Evolutionary conservation across 2,329 filamentous ascomycete genomes (phyloP).

Genomic region (Dactylellina drechsleri): DNA sequence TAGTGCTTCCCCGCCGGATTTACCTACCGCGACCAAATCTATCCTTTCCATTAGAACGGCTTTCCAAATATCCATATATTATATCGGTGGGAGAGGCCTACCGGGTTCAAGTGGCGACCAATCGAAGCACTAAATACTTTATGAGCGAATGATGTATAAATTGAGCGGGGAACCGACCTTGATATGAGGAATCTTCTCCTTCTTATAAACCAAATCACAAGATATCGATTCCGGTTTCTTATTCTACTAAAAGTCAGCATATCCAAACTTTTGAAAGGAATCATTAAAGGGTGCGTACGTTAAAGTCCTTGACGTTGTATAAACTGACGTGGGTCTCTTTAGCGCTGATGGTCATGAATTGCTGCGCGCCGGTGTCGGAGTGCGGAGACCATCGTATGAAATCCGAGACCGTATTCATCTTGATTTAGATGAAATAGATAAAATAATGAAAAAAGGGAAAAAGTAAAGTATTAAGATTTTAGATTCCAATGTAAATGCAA

Average conservation of each 20-base stretch:
- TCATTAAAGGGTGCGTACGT: slow-evolving; percentile 61
- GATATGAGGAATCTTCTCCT: slow-evolving; percentile 67
- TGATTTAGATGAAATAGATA: slow-evolving; percentile 29
- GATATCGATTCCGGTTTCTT: slow-evolving; percentile 44
- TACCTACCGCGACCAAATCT: slow-evolving; percentile 78
- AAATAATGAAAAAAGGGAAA: background rate
- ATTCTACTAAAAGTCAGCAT: slow-evolving; percentile 20
- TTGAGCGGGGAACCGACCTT: slow-evolving; percentile 60
- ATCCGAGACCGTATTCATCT: slow-evolving; percentile 65
- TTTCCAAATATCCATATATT: background rate
- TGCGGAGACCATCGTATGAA: slow-evolving; percentile 68
- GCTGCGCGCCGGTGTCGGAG: slow-evolving; percentile 63
- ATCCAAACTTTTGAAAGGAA: background rate
- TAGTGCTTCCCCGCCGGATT: slow-evolving; percentile 78
- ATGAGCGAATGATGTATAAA: slow-evolving; percentile 1
- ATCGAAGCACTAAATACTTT: slow-evolving; percentile 63
- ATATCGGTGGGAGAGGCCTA: slow-evolving; percentile 17
- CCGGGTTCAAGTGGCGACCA: slow-evolving; percentile 66
- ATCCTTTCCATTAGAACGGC: slow-evolving; percentile 64
- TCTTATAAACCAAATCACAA: slow-evolving; percentile 59
- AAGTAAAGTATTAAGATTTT: too few species aligned
- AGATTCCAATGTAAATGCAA: too few species aligned
- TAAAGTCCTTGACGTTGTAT: slow-evolving; percentile 63
- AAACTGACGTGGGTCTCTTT: slow-evolving; percentile 65
- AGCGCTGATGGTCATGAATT: slow-evolving; percentile 67